Conservation (phyloP, 2,329 filamentous ascomycete genomes). For the Aspergillus sp. region DNA sequence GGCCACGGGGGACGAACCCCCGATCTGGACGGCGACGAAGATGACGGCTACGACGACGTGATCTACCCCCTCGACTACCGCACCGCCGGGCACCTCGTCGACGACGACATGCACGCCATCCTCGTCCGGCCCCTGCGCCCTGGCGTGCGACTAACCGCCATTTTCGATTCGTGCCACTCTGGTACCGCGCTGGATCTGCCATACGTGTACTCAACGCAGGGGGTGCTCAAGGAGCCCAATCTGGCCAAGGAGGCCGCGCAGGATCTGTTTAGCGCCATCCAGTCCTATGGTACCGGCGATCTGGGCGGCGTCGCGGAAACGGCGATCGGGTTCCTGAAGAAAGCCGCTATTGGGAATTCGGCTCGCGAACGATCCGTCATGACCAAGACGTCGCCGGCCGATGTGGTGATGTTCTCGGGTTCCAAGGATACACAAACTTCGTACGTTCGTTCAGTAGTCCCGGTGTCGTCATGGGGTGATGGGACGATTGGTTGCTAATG, state of each 20-base stretch:
- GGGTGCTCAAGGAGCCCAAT: conserved; percentile 60
- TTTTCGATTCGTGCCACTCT: conserved; percentile 61
- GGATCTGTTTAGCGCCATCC: conserved; percentile 57
- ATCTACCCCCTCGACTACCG: conserved; percentile 71
- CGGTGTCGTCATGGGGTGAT: conserved; percentile 6
- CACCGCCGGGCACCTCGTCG: conserved; percentile 62
- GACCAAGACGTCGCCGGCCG: conserved; percentile 88
- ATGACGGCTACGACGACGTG: conserved; percentile 68
- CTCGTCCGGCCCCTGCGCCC: conserved; percentile 71
- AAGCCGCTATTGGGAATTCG: conserved; percentile 69
- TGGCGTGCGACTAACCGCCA: conserved; percentile 70
- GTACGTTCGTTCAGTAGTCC: conserved; percentile 9
- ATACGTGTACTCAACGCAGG: conserved; percentile 60
- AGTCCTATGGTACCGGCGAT: conserved; percentile 73
- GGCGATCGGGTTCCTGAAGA: conserved; percentile 79
- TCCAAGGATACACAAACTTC: conserved; percentile 88
- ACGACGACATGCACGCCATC: conserved; percentile 68
- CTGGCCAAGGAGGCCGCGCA: conserved; percentile 59
- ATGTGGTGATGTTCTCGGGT: conserved; percentile 96
- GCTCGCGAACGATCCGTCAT: conserved; percentile 70
- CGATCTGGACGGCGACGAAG: conserved; percentile 66
- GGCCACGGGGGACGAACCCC: conserved; percentile 68
- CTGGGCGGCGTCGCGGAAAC: conserved; percentile 69
- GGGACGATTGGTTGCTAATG: too few relatives aligned
- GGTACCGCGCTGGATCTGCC: conserved; percentile 59